phyloP scores from a whole-genome alignment of 108 stramenopile genomes.

The Cyclotella sp. region DNA sequence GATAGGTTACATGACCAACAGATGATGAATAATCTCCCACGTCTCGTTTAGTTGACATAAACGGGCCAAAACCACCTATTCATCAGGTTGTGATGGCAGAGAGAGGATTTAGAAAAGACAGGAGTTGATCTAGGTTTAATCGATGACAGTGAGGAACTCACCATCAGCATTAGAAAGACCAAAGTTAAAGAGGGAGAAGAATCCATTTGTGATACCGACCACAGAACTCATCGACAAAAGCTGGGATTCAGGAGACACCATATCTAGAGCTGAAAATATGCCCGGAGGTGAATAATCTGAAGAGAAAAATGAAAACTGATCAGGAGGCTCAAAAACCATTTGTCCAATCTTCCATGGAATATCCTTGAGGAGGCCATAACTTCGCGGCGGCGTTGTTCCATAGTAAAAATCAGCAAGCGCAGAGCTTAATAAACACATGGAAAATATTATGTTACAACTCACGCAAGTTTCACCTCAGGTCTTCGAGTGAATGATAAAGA shows the following conservation, averaged over 20 bases:
- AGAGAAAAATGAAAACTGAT: constrained; percentile 53
- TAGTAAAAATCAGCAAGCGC: background rate
- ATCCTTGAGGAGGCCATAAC: constrained; percentile 29
- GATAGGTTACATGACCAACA: constrained; percentile 34
- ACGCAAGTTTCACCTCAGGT: constrained; percentile 27
- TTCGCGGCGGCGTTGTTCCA: background rate
- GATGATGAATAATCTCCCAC: constrained; percentile 42
- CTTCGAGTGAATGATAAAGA: constrained; percentile 43
- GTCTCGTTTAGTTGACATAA: background rate
- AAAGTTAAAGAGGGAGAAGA: constrained; percentile 46
- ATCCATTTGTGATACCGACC: constrained; percentile 46
- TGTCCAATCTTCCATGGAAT: constrained; percentile 52
- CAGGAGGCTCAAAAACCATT: constrained; percentile 52
- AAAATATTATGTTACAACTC: background rate
- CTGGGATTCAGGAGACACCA: constrained; percentile 52
- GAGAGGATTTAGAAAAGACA: background rate
- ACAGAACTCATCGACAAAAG: constrained; percentile 41
- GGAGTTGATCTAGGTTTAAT: background rate
- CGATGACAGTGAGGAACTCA: constrained; percentile 14
- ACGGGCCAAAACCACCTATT: constrained; percentile 37
- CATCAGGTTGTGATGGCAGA: background rate
- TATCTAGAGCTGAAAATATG: constrained; percentile 26
- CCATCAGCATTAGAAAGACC: constrained; percentile 36
- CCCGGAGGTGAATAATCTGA: constrained; percentile 51
- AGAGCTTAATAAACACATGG: background rate